Base-by-base conservation (phyloP, 345 rosid genomes). In the Raphanus raphanistrum region DNA sequence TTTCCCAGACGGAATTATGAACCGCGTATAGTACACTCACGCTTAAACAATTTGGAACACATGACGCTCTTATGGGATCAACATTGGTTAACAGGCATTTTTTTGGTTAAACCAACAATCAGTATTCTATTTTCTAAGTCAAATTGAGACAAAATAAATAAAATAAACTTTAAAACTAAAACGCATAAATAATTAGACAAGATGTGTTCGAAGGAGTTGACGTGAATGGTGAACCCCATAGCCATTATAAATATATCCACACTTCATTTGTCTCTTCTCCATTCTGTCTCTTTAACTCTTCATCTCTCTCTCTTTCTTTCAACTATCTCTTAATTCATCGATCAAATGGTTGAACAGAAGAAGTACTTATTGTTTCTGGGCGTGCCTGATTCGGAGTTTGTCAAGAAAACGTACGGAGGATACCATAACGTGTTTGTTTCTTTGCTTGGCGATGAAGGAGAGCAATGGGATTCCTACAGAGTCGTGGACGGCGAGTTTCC, bases 401-500 rank as follows among this genome's bases (percentile, higher is more conserved):
- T 84, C 57, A 87, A 84, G 84, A 81, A 80, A 65, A 83, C 81
- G n/a, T 85, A 94, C 6, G 96, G 94, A 8, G 94, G 98, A 13
- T 94, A 94, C 81, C 86, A 85, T 77, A 84, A 90, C 21, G 98
- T 93, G 33, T 93, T 88, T 66, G 77, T 87, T 7, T 80, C 83
- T 0, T 85, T 91, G 27, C 89, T 89, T 17, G 93, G 89, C 0
- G 90, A 91, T 64, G 90, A 85, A 77, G 91, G 94, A 58, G 97
- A 94, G 63, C 81, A 60, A 11, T 94, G 98, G 98, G 94, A 90
- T 57, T 82, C 66, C 3, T 89, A 74, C 26, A 79, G 89, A 74
- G 96, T 94, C 52, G 89, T 89, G 0, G 94, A 91, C 0, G 97
- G 90, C 2, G 93, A 90, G 70, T 94, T 94, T 75, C 94, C 97